Evolutionary conservation across 1,284 basidiomycete genomes (phyloP), one percentile per base, ranked within the genome.

Genomic region (Cryptococcus hybrid): DNA sequence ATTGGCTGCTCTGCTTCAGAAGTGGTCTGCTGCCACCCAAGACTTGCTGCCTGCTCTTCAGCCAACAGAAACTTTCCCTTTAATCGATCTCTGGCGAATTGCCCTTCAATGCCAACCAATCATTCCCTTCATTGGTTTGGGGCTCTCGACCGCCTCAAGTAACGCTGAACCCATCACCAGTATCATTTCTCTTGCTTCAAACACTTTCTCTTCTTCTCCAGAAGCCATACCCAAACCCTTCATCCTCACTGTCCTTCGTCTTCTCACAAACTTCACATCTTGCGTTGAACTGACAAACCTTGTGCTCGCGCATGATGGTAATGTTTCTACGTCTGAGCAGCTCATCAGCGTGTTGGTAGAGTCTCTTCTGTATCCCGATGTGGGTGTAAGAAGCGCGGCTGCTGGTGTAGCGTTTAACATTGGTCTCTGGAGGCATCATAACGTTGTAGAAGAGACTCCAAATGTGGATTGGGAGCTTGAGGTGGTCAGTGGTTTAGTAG

Each of bases 381-480:
- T 81, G 2, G 70, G 75, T 3, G 88, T 93, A 46, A 82, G 43
- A 88, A 51, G 84, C 12, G 88, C 91, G 0, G 88, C 88, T 0
- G 90, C 90, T 5, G 89, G 88, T 63, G 74, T 92, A 8, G 86
- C 85, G 5, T 91, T 93, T 71, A 89, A 94, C 66, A 74, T 87
- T 5, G 83, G 86, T 1, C 84, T 82, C 3, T 82, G 81, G 68
- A 67, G 89, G 52, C 90, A 92, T 55, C 61, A 72, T 75, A 73
- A 61, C 52, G 59, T 61, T 46, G 67, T 60, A 12, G 82, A 83
- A 57, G 80, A 71, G 12, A 80, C 78, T 15, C 81, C 81, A 43
- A 82, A 86, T 60, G 87, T 82, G 37, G 90, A 92, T 53, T 93
- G 90, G 90, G 86, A 90, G 68, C 80, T 88, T 0, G 92, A 94